Percentiles rank a stretch among this genome's conserved stretches.
Conservation (phyloP, 1,284 basidiomycete species). For the Ceratobasidium sp. region DNA sequence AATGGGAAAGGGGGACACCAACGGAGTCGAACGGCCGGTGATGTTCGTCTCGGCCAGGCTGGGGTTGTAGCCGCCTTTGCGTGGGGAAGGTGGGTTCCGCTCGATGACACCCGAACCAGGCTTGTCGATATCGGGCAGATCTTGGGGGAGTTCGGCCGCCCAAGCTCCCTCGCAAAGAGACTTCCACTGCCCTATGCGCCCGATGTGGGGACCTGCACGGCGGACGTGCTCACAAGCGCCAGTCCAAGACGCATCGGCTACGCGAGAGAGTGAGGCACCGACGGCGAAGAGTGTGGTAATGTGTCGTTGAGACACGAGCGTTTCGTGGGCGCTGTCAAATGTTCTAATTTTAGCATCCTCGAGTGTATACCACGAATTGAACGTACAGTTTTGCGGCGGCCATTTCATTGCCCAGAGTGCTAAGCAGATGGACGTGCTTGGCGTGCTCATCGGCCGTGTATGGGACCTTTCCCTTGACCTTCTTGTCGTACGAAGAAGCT, state of each 20-base stretch:
- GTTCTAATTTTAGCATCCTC: no score
- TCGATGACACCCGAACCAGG: slow-evolving; percentile 35
- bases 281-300: slow-evolving; percentile 62
- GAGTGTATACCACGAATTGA: background rate
- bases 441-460: slow-evolving; percentile 75
- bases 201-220: slow-evolving; percentile 66
- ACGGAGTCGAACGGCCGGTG: background rate
- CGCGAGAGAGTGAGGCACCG: slow-evolving; percentile 66
- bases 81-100: slow-evolving; percentile 2
- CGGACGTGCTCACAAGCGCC: slow-evolving; percentile 73
- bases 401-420: slow-evolving; percentile 74
- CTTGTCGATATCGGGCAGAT: slow-evolving; percentile 56
- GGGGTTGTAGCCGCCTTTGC: background rate
- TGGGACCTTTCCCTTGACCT: slow-evolving; percentile 71
- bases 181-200: slow-evolving; percentile 71
- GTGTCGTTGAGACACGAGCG: slow-evolving; percentile 67
- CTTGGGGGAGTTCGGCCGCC: slow-evolving; percentile 62
- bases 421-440: slow-evolving; percentile 74
- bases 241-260: slow-evolving; percentile 78
- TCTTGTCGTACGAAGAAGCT: slow-evolving; percentile 78
- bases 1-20: slow-evolving; percentile 26
- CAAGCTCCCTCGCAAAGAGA: slow-evolving; percentile 76
- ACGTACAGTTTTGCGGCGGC: slow-evolving; percentile 77
- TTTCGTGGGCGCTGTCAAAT: slow-evolving; percentile 53
- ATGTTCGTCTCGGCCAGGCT: slow-evolving; percentile 1